Evolutionary conservation across 139 green algal genomes (phyloP), one percentile per base, ranked within the genome.

Genomic region (Penium margaritaceum): DNA sequence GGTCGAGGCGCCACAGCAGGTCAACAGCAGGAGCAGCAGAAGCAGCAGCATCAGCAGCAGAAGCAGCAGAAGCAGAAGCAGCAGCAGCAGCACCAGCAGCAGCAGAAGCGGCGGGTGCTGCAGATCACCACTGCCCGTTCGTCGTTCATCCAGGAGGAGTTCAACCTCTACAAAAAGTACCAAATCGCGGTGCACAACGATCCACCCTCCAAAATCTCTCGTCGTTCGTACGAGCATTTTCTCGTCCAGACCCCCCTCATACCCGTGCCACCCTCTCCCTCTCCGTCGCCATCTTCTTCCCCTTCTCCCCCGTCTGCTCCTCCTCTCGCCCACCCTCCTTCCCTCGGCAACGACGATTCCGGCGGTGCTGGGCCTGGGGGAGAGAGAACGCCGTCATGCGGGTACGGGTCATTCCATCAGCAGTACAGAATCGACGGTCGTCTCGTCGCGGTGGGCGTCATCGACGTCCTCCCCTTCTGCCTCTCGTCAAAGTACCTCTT

Each of bases 341-440:
- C n/a, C n/a, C n/a, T n/a, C n/a, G n/a, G n/a, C n/a, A n/a, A n/a
- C n/a, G n/a, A n/a, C n/a, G n/a, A n/a, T n/a, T n/a, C n/a, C n/a
- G n/a, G n/a, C n/a, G n/a, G n/a, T n/a, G n/a, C n/a, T n/a, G n/a
- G n/a, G n/a, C n/a, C n/a, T n/a, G n/a, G n/a, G n/a, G n/a, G n/a
- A n/a, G n/a, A n/a, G n/a, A n/a, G n/a, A n/a, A n/a, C 44, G 4
- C 65, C 67, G 2, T n/a, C 43, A 53, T 83, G 74, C 60, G 87
- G 87, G 32, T 95, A 90, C 64, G 92, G 92, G 38, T 86, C 86
- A 54, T 96, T 95, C 80, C 92, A 97, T 81, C 88, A 95, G 83
- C 91, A 97, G 82, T 97, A 97, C 79, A 88, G 92, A 77, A 76
- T 97, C 6, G 89, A 95, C 46, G 91, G 72, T 21, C 70, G 80